Evolutionary conservation across 305 asterid genomes (phyloP).

Genomic region (Fraxinus platypoda): DNA sequence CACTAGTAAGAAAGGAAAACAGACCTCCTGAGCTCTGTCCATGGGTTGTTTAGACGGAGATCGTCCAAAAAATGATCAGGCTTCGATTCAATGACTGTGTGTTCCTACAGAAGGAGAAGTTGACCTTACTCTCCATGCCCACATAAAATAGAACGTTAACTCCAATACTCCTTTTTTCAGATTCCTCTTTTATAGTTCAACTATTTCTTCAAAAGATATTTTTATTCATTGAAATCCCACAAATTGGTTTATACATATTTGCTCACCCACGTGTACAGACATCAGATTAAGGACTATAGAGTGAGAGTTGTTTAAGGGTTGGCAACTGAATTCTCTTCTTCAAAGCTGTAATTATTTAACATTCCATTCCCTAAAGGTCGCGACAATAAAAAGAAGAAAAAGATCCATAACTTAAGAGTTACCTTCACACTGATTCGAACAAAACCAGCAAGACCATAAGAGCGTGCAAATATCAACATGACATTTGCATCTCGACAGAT

Average conservation of each 20-base stretch:
- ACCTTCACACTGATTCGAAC: conserved; percentile 94
- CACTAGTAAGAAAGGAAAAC: conserved; percentile 3
- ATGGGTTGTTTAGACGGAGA: conserved; percentile 85
- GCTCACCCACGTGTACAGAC: conserved; percentile 3
- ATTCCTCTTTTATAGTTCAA: neutral
- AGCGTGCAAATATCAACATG: conserved; percentile 82
- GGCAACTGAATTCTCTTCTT: conserved; percentile 6
- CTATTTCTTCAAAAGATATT: conserved; percentile 1
- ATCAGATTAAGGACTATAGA: neutral
- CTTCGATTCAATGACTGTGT: conserved; percentile 86
- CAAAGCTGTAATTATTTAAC: conserved; percentile 10
- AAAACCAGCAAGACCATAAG: conserved; percentile 89
- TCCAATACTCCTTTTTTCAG: neutral
- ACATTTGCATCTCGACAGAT: conserved; percentile 86
- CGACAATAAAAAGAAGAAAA: conserved; percentile 9
- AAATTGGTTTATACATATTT: conserved; percentile 5
- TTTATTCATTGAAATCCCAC: neutral
- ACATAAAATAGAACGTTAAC: neutral
- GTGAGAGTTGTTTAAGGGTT: neutral
- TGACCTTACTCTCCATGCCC: conserved; percentile 17
- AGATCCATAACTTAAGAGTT: conserved; percentile 13
- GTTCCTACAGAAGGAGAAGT: conserved; percentile 60
- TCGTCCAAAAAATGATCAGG: conserved; percentile 96
- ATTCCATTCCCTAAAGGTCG: conserved; percentile 15
- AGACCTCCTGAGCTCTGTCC: conserved; percentile 92